Percentiles rank a stretch among this genome's conserved stretches.
Conservation (phyloP, 305 asterid species). For the Withania somnifera region DNA sequence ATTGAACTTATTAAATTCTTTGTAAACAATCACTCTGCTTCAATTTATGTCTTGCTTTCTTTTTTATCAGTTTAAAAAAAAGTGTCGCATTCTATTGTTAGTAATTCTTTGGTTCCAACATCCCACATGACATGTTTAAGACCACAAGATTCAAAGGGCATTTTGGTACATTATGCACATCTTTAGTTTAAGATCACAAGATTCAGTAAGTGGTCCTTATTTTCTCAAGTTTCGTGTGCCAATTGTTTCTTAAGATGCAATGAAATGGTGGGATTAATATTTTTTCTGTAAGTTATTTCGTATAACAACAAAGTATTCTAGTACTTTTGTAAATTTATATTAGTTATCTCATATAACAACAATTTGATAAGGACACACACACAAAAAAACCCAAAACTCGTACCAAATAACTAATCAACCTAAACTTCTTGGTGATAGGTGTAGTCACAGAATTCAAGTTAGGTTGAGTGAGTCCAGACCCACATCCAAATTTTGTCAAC, state of each 20-base stretch:
- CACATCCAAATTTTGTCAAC: neutral
- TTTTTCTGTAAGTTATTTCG: neutral
- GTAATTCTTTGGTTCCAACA: neutral
- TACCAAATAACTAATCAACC: neutral
- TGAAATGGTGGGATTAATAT: neutral
- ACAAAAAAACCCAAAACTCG: neutral
- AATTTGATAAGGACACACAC: too few species aligned
- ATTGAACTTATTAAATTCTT: neutral
- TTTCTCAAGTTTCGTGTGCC: neutral
- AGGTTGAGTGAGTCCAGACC: neutral
- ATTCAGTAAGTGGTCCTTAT: neutral
- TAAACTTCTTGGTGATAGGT: neutral
- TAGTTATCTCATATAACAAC: too few species aligned
- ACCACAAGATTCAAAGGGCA: neutral
- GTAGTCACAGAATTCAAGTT: neutral
- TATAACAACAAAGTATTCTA: neutral
- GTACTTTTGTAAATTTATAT: neutral
- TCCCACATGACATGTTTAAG: neutral
- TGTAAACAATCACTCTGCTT: neutral
- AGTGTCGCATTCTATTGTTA: neutral
- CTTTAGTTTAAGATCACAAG: neutral
- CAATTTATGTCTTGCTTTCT: neutral
- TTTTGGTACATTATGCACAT: neutral
- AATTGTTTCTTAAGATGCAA: neutral
- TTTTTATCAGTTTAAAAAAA: neutral